A percentile compares a stretch with the other conserved stretches of the same genome.
Evolutionary conservation across 306 rosid genomes (phyloP).

Genomic region (Begonia loranthoides): DNA sequence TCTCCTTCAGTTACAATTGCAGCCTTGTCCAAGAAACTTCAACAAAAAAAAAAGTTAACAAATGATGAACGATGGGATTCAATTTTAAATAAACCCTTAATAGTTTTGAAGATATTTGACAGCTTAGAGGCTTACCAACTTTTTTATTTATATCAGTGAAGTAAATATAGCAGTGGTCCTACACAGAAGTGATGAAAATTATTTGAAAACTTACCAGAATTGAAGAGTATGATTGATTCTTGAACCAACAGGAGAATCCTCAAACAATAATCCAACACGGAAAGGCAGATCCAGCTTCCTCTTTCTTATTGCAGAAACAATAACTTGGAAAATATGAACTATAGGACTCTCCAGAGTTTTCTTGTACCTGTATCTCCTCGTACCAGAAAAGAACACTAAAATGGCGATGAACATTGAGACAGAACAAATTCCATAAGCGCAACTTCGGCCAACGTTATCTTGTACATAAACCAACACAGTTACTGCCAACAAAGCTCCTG

Average conservation of each 20-base stretch:
- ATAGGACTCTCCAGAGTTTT: conserved; percentile 72
- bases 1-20: conserved; percentile 50
- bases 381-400: conserved; percentile 41
- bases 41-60: background rate
- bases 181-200: no score
- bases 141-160: no score
- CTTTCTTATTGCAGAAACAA: conserved; percentile 48
- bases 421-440: conserved; percentile 77
- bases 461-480: conserved; percentile 85
- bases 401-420: conserved; percentile 47
- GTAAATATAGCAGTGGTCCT: no score
- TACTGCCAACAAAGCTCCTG: conserved; percentile 67
- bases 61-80: no score
- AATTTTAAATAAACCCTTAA: no score
- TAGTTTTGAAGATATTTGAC: no score
- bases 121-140: no score
- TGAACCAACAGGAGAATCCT: conserved; percentile 49
- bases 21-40: conserved; percentile 77
- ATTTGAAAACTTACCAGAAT: conserved; percentile 29
- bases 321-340: conserved; percentile 68
- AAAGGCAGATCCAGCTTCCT: conserved; percentile 42
- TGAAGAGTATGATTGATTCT: conserved; percentile 53
- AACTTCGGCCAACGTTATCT: conserved; percentile 70
- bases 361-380: conserved; percentile 56
- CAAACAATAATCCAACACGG: conserved; percentile 32